phyloP scores from a whole-genome alignment of 768 basidiomycete genomes.

The Tremella mesenterica region DNA sequence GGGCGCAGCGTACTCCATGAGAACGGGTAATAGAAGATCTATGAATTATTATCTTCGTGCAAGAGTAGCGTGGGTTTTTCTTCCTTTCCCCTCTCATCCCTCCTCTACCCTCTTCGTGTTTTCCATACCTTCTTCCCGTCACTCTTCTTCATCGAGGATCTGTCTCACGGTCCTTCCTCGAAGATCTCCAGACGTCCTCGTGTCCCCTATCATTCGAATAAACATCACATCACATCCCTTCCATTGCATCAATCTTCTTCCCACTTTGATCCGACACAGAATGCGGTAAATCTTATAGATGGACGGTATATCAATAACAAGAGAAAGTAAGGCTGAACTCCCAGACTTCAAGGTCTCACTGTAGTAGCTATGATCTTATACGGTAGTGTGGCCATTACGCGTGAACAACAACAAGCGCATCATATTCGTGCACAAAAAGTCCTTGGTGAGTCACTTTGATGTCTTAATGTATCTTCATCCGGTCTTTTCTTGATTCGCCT shows the following conservation, averaged over 20 bases:
- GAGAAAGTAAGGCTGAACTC: neutral
- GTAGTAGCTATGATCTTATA: constrained; percentile 39
- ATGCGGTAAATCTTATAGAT: neutral
- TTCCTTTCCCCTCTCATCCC: too few species aligned
- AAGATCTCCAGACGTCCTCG: too few species aligned
- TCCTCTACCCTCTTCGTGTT: too few species aligned
- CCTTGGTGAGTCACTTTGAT: constrained; percentile 17
- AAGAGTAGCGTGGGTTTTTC: constrained; percentile 41
- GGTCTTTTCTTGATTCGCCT: too few species aligned
- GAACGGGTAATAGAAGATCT: constrained; percentile 36
- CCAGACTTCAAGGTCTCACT: constrained; percentile 40
- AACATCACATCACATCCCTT: too few species aligned
- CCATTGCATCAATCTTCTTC: too few species aligned
- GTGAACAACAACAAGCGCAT: constrained; percentile 24
- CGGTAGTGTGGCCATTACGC: constrained; percentile 26
- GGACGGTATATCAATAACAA: neutral
- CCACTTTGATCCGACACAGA: too few species aligned
- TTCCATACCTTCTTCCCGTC: too few species aligned
- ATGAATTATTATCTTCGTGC: constrained; percentile 39
- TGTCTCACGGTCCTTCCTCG: too few species aligned
- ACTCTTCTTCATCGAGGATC: too few species aligned
- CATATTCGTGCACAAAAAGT: constrained; percentile 22
- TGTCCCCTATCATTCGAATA: too few species aligned
- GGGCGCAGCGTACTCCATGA: constrained; percentile 30
- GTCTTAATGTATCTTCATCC: too few species aligned